Evolutionary conservation across 345 rosid species (phyloP).

Genomic region (Eucalyptus polyanthemos): DNA sequence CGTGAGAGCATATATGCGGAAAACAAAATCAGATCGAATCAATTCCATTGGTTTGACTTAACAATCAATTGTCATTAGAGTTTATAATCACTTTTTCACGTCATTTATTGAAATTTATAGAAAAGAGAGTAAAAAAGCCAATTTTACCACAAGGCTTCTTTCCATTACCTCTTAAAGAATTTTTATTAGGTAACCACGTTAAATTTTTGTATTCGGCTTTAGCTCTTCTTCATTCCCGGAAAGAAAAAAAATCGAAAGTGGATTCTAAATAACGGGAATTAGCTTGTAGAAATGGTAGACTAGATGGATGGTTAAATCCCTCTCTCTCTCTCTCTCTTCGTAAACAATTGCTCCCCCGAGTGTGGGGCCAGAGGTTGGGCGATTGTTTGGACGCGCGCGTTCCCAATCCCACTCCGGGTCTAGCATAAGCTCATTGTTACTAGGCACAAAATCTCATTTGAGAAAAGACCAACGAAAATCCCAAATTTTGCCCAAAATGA

Average conservation of each 20-base stretch:
- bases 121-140: too few species aligned
- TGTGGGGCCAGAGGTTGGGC: not conserved
- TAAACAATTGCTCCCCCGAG: too few species aligned
- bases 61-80: not conserved
- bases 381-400: not conserved
- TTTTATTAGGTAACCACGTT: not conserved
- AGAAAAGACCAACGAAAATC: accelerated
- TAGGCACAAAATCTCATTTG: not conserved
- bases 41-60: not conserved
- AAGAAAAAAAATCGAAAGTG: not conserved
- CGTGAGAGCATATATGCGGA: not conserved
- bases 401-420: not conserved
- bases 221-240: not conserved
- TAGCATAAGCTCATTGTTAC: not conserved
- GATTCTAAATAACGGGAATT: not conserved
- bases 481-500: accelerated
- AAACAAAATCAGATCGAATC: not conserved
- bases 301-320: too few species aligned
- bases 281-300: not conserved
- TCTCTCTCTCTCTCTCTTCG: too few species aligned
- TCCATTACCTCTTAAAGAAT: not conserved
- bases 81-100: too few species aligned
- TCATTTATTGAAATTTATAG: not conserved
- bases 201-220: not conserved
- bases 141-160: not conserved